These are phyloP conservation scores for Hanseniaspora pseudoguilliermondii DNA, from an alignment of 805 yeast genomes.

Conservation along the genomic window DNA sequence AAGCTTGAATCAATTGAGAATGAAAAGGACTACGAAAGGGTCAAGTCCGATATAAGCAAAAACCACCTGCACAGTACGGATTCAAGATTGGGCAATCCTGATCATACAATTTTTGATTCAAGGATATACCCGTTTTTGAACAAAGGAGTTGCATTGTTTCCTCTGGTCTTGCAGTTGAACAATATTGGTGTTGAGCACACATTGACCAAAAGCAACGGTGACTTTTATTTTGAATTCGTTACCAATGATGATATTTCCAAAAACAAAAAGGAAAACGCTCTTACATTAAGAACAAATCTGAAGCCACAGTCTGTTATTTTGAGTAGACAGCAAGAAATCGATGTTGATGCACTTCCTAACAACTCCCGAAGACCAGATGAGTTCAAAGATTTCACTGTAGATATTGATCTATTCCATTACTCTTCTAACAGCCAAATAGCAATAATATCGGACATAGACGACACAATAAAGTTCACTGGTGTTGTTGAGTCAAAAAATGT, in stretches of 20 bases:
- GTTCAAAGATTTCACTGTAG: conserved; percentile 15
- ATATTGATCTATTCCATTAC: conserved; percentile 15
- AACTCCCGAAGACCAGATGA: neutral
- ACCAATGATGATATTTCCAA: conserved; percentile 52
- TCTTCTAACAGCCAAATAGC: conserved; percentile 39
- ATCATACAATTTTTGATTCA: conserved; percentile 37
- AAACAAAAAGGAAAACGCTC: conserved; percentile 36
- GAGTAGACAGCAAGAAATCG: neutral
- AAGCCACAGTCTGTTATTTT: conserved; percentile 25
- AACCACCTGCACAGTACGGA: neutral
- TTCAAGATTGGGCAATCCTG: neutral
- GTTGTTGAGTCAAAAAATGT: conserved; percentile 79
- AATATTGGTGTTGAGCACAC: conserved; percentile 26
- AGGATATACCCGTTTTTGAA: conserved; percentile 63
- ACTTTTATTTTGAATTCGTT: conserved; percentile 41
- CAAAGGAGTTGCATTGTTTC: conserved; percentile 45
- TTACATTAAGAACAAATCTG: conserved; percentile 34
- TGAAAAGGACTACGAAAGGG: conserved; percentile 23
- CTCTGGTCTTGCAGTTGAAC: conserved; percentile 44
- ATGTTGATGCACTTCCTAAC: neutral
- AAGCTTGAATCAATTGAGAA: conserved; percentile 44
- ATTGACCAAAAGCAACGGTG: conserved; percentile 53
- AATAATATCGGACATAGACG: conserved; percentile 85
- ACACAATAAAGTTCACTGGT: conserved; percentile 83
- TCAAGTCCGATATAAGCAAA: conserved; percentile 27